These are phyloP conservation scores for Cylindrotheca fusiformis DNA, from an alignment of 108 stramenopile species.

Conservation along the genomic window DNA sequence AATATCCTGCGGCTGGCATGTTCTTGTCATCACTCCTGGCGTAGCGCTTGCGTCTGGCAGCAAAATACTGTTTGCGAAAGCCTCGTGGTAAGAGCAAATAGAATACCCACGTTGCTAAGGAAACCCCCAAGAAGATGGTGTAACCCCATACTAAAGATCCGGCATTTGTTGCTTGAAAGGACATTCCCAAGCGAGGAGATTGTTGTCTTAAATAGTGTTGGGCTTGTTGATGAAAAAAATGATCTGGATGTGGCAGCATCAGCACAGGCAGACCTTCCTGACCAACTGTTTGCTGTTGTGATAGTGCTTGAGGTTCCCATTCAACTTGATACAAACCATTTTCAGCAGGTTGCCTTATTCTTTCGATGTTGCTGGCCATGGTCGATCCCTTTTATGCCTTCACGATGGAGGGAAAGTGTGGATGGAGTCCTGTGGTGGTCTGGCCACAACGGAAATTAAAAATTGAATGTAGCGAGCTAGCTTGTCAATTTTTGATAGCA, in stretches of 20 bases:
- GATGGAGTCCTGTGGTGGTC: too few relatives aligned
- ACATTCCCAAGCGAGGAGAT: background rate
- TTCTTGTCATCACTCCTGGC: constrained; percentile 13
- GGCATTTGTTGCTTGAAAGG: background rate
- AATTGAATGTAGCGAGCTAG: too few relatives aligned
- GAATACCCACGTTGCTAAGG: constrained; percentile 24
- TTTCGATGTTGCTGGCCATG: too few relatives aligned
- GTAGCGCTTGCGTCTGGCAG: constrained; percentile 39
- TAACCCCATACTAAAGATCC: constrained; percentile 20
- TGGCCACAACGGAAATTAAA: too few relatives aligned
- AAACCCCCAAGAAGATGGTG: constrained; percentile 13
- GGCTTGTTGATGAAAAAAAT: background rate
- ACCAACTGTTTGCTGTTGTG: background rate
- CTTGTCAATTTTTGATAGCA: too few relatives aligned
- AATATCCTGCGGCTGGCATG: constrained; percentile 40
- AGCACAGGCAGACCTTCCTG: background rate
- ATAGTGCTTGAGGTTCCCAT: background rate
- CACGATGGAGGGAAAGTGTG: too few relatives aligned
- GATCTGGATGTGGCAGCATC: background rate
- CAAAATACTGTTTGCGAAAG: constrained; percentile 37
- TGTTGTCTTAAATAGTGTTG: constrained; percentile 5
- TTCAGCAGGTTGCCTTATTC: too few relatives aligned
- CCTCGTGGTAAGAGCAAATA: constrained; percentile 46
- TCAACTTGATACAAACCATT: constrained; percentile 1
- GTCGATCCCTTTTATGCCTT: too few relatives aligned